These are phyloP conservation scores for Orbilia ellipsospora DNA, from an alignment of 2,329 filamentous ascomycete genomes.

Conservation along the genomic window DNA sequence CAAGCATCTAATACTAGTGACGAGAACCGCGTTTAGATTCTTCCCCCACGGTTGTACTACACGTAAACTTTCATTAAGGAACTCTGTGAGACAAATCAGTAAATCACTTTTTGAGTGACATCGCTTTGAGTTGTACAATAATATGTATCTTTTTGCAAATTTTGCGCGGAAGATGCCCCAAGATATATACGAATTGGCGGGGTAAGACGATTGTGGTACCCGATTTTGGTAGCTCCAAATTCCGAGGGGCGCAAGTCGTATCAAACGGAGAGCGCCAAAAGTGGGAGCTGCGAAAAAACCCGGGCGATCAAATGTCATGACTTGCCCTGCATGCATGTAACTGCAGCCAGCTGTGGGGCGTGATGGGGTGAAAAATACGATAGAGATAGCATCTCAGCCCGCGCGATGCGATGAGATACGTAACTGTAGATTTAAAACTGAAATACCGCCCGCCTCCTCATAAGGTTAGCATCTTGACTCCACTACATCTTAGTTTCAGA, in stretches of 20 bases:
- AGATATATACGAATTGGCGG: conserved; percentile 4
- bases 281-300: conserved; percentile 30
- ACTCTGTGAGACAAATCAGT: too few species aligned
- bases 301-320: conserved; percentile 11
- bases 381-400: conserved; percentile 2
- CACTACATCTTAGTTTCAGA: not conserved
- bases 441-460: conserved; percentile 9
- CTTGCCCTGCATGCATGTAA: not conserved
- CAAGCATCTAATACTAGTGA: too few species aligned
- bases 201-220: conserved; percentile 6
- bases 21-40: too few species aligned
- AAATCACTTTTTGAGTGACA: too few species aligned
- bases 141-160: too few species aligned
- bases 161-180: too few species aligned
- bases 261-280: conserved; percentile 17
- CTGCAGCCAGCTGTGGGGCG: not conserved
- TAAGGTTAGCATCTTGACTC: conserved; percentile 9
- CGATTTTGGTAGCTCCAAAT: conserved; percentile 30
- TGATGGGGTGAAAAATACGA: not conserved
- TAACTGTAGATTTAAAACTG: not conserved
- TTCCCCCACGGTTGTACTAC: too few species aligned
- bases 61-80: too few species aligned
- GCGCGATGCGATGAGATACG: conserved; percentile 1
- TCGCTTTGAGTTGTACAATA: too few species aligned
- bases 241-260: not conserved